phyloP scores from a whole-genome alignment of 2,329 filamentous ascomycete species.

The Arthrobotrys musiformis region DNA sequence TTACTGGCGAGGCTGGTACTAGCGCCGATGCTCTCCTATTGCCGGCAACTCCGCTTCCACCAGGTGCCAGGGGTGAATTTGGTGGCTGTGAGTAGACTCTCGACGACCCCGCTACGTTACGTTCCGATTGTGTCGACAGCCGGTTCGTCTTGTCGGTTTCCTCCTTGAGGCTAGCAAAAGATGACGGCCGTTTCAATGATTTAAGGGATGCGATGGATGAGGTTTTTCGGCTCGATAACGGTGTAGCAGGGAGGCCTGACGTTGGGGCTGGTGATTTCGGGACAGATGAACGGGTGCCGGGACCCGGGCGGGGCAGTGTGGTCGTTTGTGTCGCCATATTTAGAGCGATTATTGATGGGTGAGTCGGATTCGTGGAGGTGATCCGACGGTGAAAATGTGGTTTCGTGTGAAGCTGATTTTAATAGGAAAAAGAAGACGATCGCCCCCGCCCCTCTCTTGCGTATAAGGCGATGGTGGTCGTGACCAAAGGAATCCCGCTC shows the following conservation, averaged over 20 bases:
- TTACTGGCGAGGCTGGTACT: conserved; percentile 35
- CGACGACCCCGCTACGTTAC: conserved; percentile 35
- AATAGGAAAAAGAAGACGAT: not conserved
- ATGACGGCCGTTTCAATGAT: conserved; percentile 50
- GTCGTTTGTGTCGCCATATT: conserved; percentile 54
- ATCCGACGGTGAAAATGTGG: not conserved
- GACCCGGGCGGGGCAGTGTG: conserved; percentile 49
- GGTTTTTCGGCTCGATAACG: conserved; percentile 33
- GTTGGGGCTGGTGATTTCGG: conserved; percentile 43
- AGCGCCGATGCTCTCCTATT: conserved; percentile 47
- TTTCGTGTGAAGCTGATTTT: not conserved
- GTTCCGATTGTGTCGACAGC: conserved; percentile 50
- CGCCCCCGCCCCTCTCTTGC: not conserved
- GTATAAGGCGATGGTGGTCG: not conserved
- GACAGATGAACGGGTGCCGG: conserved; percentile 41
- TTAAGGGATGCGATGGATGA: conserved; percentile 40
- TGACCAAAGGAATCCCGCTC: conserved; percentile 23
- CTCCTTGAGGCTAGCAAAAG: conserved; percentile 45
- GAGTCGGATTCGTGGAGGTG: not conserved
- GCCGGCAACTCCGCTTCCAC: conserved; percentile 51
- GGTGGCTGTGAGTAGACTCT: conserved; percentile 45
- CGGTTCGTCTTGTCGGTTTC: conserved; percentile 43
- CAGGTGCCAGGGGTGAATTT: conserved; percentile 41
- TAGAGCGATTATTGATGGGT: not conserved
- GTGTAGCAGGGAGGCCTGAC: conserved; percentile 36